Base-by-base conservation (phyloP, 495 filamentous ascomycete genomes). In the Trichocladium antarcticum region DNA sequence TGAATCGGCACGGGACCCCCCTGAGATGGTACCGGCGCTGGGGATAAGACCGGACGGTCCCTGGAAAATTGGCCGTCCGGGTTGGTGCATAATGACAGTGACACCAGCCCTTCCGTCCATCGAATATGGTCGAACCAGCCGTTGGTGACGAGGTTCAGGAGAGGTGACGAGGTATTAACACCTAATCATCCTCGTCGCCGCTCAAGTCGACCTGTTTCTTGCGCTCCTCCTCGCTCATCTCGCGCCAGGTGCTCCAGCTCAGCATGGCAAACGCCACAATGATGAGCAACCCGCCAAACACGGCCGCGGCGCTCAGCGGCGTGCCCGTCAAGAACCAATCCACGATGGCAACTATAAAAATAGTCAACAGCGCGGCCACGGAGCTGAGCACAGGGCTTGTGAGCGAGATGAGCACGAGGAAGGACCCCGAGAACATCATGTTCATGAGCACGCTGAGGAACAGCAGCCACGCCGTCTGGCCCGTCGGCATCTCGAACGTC, bases 321-420 rank as follows among this genome's bases (percentile, higher is more conserved):
- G 79, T 72, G 20, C 87, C 87, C 1, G 84, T 89, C 49, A 84
- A 70, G 38, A 86, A 57, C 85, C 89, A 94, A 63, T 98, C 92
- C 29, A 82, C 84, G 32, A 96, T 74, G 0, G 90, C 90, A 1
- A 98, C 90, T 43, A 96, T 76, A 73, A 98, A 95, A 55, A 98
- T 97, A 14, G 92, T 97, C 22, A 98, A 75, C 36, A 98, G 75
- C 5, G 88, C 87, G 5, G 92, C 92, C 7, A 98, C 92, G 14
- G 82, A 88, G 47, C 82, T 89, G 5, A 98, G 73, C 7, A 98
- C 92, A 4, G 92, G 92, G 15, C 83, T 88, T 3, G 92, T 98
- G 9, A 98, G 74, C 9, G 80, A 85, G 49, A 98, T 97, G 15
- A 98, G 74, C 19, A 93, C 82, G 14, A 98, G 73, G 69, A 98